phyloP scores from a whole-genome alignment of 495 filamentous ascomycete genomes.

The Durotheca rogersii region DNA sequence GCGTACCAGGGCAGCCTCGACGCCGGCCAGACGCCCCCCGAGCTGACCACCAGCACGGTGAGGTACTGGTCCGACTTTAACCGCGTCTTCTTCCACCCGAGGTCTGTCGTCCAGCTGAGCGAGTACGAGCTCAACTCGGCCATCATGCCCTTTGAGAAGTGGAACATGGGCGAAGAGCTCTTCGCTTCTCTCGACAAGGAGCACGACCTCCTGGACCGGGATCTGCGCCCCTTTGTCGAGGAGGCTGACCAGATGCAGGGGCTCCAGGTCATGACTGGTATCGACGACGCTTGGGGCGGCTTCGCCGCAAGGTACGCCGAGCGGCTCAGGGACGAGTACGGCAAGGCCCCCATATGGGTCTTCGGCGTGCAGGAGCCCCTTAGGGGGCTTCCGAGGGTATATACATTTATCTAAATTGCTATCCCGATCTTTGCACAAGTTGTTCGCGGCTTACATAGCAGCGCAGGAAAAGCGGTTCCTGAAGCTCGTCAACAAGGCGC shows the following conservation, averaged over 20 bases:
- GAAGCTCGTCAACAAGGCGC: conserved; percentile 67
- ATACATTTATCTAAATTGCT: no score
- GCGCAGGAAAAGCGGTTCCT: conserved; percentile 51
- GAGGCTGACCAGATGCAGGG: conserved; percentile 93
- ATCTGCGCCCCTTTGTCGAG: conserved; percentile 82
- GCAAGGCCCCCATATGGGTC: conserved; percentile 79
- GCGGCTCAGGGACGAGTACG: conserved; percentile 82
- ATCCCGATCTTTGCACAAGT: no score
- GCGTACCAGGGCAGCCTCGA: conserved; percentile 80
- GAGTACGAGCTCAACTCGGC: conserved; percentile 79
- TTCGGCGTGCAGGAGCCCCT: conserved; percentile 75
- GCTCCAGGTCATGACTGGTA: conserved; percentile 72
- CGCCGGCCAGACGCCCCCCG: conserved; percentile 59
- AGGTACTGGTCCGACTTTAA: conserved; percentile 97
- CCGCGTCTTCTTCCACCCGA: conserved; percentile 86
- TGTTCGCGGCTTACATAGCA: conserved; percentile 33
- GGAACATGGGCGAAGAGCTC: conserved; percentile 76
- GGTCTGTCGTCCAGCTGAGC: conserved; percentile 82
- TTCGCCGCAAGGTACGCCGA: conserved; percentile 81
- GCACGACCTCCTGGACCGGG: conserved; percentile 82
- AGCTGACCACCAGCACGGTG: conserved; percentile 66
- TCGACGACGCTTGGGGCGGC: conserved; percentile 93
- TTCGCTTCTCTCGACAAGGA: conserved; percentile 81
- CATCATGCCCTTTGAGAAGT: conserved; percentile 81
- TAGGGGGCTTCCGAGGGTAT: conserved; percentile 57